phyloP scores from a whole-genome alignment of 345 rosid genomes.

The Kernera saxatilis region DNA sequence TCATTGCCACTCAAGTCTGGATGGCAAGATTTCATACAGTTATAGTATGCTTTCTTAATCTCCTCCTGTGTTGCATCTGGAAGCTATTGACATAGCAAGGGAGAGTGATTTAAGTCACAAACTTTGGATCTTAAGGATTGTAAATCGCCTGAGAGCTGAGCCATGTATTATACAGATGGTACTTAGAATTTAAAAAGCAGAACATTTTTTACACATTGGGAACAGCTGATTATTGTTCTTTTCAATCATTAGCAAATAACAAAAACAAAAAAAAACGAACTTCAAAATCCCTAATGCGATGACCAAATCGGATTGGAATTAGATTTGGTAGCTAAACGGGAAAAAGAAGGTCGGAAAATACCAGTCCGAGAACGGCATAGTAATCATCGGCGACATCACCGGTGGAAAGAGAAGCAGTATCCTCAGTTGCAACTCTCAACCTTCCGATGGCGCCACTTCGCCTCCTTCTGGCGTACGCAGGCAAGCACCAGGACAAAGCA shows the following conservation, averaged over 20 bases:
- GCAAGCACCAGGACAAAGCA: constrained; percentile 26
- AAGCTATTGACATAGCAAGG: constrained; percentile 31
- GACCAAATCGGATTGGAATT: background rate
- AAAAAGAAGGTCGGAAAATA: constrained; percentile 20
- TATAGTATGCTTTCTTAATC: constrained; percentile 92
- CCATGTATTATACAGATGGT: too few species aligned
- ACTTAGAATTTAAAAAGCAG: too few species aligned
- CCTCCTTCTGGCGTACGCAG: constrained; percentile 27
- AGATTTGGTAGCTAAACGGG: background rate
- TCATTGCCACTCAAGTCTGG: constrained; percentile 89
- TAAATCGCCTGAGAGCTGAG: background rate
- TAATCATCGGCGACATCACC: constrained; percentile 68
- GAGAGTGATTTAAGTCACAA: background rate
- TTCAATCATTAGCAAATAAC: too few species aligned
- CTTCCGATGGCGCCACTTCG: constrained; percentile 28
- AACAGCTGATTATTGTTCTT: too few species aligned
- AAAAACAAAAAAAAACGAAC: too few species aligned
- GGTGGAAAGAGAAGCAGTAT: constrained; percentile 39
- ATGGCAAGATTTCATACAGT: constrained; percentile 96
- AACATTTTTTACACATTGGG: too few species aligned
- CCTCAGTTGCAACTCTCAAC: constrained; percentile 51
- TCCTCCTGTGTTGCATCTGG: constrained; percentile 86
- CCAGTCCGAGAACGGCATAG: constrained; percentile 85
- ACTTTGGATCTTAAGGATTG: background rate
- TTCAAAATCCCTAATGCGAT: background rate